Evolutionary conservation across 2,329 filamentous ascomycete species (phyloP), one percentile per base, ranked within the genome.

Genomic region (Blumeria hordei): DNA sequence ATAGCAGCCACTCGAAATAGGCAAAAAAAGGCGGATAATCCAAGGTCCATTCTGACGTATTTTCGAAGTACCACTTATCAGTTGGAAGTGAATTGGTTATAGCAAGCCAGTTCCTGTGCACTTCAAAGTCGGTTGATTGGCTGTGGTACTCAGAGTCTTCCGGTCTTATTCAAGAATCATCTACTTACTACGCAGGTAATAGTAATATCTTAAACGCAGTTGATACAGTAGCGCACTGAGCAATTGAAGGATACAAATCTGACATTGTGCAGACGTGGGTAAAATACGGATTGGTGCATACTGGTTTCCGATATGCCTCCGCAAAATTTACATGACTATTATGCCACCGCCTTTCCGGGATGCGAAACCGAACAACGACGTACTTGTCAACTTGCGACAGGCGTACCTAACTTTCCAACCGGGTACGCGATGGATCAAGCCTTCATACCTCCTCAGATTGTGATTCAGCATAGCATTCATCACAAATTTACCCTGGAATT

Each of bases 21-120:
- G 92, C 92, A 66, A 98, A 98, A 70, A 96, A 95, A 7, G 92
- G 92, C 35, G 92, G 92, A 67, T 98, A 98, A 71, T 98, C 92
- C 64, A 98, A 81, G 0, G 92, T 98, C 92, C 92, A 98, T 86
- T 96, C 87, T 57, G 92, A 98, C 1, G 88, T 94, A 70, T 88
- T 83, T 74, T 98, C 92, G 66, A 83, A 88, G 70, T 98, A 98
- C 92, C 92, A 98, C 61, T 93, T 74, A 67, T 84, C 80, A 53
- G 88, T 70, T 3, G 90, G 85, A 18, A 96, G 75, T 58, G 85
- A 94, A 69, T 94, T 75, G 4, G 92, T 96, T 62, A 96, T 87
- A 59, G 92, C 92, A 43, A 98, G 80, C 92, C 92, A 98, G 72
- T 98, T 98, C 60, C 92, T 82, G 70, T 98, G 92, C 55, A 98